Evolutionary conservation across 2,329 filamentous ascomycete genomes (phyloP).

Genomic region (Claviceps sorghi): DNA sequence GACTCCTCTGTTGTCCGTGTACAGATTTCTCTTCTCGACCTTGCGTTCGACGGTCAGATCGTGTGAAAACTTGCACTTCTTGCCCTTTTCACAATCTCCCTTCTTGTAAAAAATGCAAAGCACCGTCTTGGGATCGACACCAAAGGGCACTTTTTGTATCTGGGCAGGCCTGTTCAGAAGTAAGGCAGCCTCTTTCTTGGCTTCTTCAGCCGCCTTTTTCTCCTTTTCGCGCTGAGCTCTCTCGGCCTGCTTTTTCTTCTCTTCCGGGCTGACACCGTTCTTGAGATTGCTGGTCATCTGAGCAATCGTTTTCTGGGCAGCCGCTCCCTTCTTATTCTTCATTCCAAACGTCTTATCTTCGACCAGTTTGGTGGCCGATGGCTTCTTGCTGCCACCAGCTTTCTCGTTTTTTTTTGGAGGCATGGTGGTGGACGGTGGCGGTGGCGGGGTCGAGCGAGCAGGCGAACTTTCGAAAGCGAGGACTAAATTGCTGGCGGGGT

Average conservation of each 20-base stretch:
- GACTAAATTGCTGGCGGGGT: neutral
- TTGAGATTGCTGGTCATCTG: slow-evolving; percentile 63
- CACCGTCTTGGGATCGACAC: slow-evolving; percentile 94
- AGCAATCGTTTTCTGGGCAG: slow-evolving; percentile 79
- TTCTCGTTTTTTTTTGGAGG: slow-evolving; percentile 53
- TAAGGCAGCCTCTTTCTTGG: slow-evolving; percentile 63
- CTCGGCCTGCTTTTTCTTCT: slow-evolving; percentile 64
- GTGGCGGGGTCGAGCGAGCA: slow-evolving; percentile 11
- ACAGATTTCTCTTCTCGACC: slow-evolving; percentile 80
- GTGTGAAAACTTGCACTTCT: slow-evolving; percentile 96
- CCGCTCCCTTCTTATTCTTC: slow-evolving; percentile 98
- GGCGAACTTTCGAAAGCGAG: neutral
- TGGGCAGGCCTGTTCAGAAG: slow-evolving; percentile 86
- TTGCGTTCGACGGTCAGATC: slow-evolving; percentile 82
- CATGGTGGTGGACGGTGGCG: slow-evolving; percentile 37
- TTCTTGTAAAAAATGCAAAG: slow-evolving; percentile 96
- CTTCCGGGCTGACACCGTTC: slow-evolving; percentile 64
- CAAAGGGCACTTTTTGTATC: slow-evolving; percentile 94
- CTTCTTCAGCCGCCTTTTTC: slow-evolving; percentile 78
- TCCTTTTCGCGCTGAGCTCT: slow-evolving; percentile 61
- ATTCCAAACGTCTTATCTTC: slow-evolving; percentile 98
- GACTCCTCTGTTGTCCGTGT: slow-evolving; percentile 64
- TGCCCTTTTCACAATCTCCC: slow-evolving; percentile 91
- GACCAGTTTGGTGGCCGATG: slow-evolving; percentile 45
- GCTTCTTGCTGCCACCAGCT: slow-evolving; percentile 39